A percentile compares a stretch with the other conserved stretches of the same genome.
Conservation (phyloP, 2,329 filamentous ascomycete genomes). For the Didymella segeticola region DNA sequence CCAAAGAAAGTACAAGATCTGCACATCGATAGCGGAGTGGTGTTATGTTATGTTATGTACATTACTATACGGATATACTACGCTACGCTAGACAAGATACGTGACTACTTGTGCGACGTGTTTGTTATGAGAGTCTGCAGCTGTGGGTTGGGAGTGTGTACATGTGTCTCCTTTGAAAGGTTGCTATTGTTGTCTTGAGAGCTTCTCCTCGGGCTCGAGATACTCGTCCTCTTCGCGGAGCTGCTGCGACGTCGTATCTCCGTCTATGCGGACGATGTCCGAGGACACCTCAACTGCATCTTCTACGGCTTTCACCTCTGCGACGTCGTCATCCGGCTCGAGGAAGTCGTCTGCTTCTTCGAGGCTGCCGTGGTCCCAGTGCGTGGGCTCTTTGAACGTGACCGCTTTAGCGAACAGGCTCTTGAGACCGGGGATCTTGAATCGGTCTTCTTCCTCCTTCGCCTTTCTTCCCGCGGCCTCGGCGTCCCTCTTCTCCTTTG, state of each 20-base stretch:
- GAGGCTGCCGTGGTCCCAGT: conserved; percentile 10
- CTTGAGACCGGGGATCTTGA: background rate
- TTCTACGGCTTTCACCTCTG: background rate
- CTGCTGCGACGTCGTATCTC: too few relatives aligned
- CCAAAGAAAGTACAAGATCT: too few relatives aligned
- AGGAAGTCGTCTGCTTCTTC: conserved; percentile 8
- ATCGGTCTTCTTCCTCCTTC: background rate
- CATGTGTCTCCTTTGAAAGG: too few relatives aligned
- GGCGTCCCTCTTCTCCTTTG: conserved; percentile 22
- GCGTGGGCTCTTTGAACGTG: background rate
- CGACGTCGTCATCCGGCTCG: conserved; percentile 12
- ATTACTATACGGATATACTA: too few relatives aligned
- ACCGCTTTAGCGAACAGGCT: conserved; percentile 2
- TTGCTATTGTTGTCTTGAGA: background rate
- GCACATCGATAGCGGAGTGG: too few relatives aligned
- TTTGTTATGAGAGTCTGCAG: too few relatives aligned
- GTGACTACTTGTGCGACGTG: too few relatives aligned
- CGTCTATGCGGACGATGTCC: too few relatives aligned
- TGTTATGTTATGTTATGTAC: too few relatives aligned
- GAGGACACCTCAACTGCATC: too few relatives aligned
- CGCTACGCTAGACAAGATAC: too few relatives aligned
- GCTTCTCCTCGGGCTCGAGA: background rate
- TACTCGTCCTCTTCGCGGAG: background rate
- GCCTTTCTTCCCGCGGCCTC: background rate
- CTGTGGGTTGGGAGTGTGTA: too few relatives aligned